Evolutionary conservation across 768 basidiomycete genomes (phyloP).

Genomic region (Neoboletus brunneissimus): DNA sequence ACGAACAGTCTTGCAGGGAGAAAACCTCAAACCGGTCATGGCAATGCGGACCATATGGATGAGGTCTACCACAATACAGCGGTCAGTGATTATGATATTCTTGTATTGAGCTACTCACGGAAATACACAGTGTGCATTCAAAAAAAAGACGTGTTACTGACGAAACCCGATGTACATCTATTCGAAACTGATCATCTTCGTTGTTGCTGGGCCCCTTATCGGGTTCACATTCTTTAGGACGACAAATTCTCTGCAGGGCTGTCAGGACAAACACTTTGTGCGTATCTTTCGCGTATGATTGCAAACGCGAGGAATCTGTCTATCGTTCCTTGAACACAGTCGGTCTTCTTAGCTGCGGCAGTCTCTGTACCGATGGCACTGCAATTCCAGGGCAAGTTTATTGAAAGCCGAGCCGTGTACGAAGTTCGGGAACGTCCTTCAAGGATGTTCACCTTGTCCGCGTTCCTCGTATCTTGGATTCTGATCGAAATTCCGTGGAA

Average conservation of each 20-base stretch:
- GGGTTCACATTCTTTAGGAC: slow-evolving; percentile 43
- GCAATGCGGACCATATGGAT: background rate
- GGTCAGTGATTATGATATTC: background rate
- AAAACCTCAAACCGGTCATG: background rate
- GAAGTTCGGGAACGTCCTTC: slow-evolving; percentile 63
- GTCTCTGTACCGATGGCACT: slow-evolving; percentile 46
- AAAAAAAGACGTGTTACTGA: background rate
- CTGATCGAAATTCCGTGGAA: slow-evolving; percentile 46
- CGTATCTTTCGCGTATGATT: no score
- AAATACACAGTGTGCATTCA: slow-evolving; percentile 2
- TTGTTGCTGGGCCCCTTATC: slow-evolving; percentile 34
- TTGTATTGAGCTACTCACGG: background rate
- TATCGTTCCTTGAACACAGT: slow-evolving; percentile 14
- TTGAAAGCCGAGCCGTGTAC: slow-evolving; percentile 49
- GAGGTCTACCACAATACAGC: background rate
- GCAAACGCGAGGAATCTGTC: slow-evolving; percentile 1
- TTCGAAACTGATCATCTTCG: slow-evolving; percentile 38
- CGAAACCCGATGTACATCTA: slow-evolving; percentile 29
- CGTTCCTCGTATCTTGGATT: slow-evolving; percentile 50
- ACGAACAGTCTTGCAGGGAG: background rate
- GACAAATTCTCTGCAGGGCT: slow-evolving; percentile 35
- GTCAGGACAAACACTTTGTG: no score
- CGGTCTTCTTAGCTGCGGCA: slow-evolving; percentile 50
- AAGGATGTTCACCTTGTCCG: slow-evolving; percentile 62
- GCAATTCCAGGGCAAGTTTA: slow-evolving; percentile 35